phyloP scores from a whole-genome alignment of 331 rosid genomes.

The Dryas integrifolia region DNA sequence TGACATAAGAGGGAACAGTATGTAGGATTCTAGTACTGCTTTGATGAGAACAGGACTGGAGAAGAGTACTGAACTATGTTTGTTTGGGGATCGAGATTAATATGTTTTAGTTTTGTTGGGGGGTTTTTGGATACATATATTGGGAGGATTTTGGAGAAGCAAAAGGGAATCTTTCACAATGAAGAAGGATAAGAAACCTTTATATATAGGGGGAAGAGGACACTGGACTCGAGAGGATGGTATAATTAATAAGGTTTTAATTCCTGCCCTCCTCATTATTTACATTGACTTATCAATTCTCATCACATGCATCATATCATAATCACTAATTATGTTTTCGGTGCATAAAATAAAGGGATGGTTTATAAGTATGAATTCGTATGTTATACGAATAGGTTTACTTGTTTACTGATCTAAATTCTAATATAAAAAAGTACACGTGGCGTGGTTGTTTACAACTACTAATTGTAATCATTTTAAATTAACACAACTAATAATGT shows the following conservation, averaged over 20 bases:
- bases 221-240: background rate
- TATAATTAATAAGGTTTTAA: too few species aligned
- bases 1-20: background rate
- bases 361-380: too few species aligned
- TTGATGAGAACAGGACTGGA: too few species aligned
- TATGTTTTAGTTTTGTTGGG: background rate
- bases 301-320: slow-evolving; percentile 21
- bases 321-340: slow-evolving; percentile 24
- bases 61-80: too few species aligned
- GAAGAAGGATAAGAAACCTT: slow-evolving; percentile 1
- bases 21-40: too few species aligned
- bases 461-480: too few species aligned
- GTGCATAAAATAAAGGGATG: background rate
- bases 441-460: too few species aligned
- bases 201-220: slow-evolving; percentile 2
- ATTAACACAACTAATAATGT: too few species aligned
- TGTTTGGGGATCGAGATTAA: too few species aligned
- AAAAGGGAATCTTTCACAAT: slow-evolving; percentile 11
- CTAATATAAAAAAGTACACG: too few species aligned
- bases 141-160: slow-evolving; percentile 8
- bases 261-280: slow-evolving; percentile 16
- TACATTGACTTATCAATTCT: slow-evolving; percentile 29
- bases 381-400: background rate
- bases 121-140: background rate
- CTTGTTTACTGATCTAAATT: background rate